These are phyloP conservation scores for Geotrichum carabidarum DNA, from an alignment of 1,139 yeast genomes.

Conservation along the genomic window DNA sequence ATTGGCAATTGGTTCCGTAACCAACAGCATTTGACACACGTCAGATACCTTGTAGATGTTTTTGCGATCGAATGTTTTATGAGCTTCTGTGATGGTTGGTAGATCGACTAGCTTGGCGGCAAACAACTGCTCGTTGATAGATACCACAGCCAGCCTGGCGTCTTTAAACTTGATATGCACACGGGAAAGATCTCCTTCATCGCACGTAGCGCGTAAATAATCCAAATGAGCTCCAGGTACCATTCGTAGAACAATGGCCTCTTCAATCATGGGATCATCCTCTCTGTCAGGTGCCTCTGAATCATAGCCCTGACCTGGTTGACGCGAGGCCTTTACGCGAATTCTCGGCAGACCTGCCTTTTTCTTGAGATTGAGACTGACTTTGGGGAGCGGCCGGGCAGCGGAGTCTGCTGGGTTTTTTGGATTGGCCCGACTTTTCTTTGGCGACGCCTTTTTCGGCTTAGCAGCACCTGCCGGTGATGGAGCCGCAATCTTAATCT, in stretches of 20 bases:
- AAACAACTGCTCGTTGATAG: slow-evolving; percentile 53
- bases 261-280: slow-evolving; percentile 89
- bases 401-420: slow-evolving; percentile 2
- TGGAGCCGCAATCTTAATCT: slow-evolving; percentile 11
- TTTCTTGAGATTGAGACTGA: slow-evolving; percentile 29
- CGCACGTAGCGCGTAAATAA: slow-evolving; percentile 71
- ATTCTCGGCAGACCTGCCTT: slow-evolving; percentile 49
- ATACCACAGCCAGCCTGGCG: slow-evolving; percentile 65
- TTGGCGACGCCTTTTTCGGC: slow-evolving; percentile 2
- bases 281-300: slow-evolving; percentile 95
- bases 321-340: slow-evolving; percentile 73
- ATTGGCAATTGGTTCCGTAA: slow-evolving; percentile 55
- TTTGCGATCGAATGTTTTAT: slow-evolving; percentile 84
- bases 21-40: slow-evolving; percentile 77
- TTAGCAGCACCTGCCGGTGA: slow-evolving; percentile 2
- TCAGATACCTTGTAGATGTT: slow-evolving; percentile 85
- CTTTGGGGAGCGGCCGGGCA: slow-evolving; percentile 23
- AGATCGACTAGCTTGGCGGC: slow-evolving; percentile 84
- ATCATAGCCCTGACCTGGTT: slow-evolving; percentile 94
- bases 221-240: slow-evolving; percentile 75
- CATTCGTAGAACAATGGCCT: slow-evolving; percentile 75
- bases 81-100: slow-evolving; percentile 84
- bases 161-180: slow-evolving; percentile 78
- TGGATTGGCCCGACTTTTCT: background rate
- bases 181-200: slow-evolving; percentile 71